Percentiles rank a stretch among this genome's conserved stretches.
These are phyloP conservation scores for Gymnopilus dilepis DNA, from an alignment of 768 basidiomycete species.

Conservation along the genomic window DNA sequence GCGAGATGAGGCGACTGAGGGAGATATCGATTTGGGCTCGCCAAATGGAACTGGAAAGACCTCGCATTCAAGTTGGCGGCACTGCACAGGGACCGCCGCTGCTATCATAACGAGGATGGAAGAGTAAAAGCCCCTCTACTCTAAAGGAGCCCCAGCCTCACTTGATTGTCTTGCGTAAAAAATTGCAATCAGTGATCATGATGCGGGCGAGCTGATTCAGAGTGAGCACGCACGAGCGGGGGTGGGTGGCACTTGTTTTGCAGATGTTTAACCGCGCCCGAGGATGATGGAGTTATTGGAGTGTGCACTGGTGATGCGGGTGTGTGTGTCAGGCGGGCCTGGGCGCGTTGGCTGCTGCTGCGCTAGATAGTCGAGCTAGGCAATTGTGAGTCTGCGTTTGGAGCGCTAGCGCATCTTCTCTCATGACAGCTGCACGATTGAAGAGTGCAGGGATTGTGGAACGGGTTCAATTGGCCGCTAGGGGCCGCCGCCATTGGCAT, in stretches of 20 bases:
- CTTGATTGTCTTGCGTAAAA: neutral
- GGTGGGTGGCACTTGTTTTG: neutral
- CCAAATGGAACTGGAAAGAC: conserved; percentile 7
- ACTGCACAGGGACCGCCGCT: neutral
- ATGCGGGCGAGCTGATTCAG: too few relatives aligned
- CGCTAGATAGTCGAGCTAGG: too few relatives aligned
- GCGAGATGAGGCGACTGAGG: conserved; percentile 1
- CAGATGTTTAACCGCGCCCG: neutral
- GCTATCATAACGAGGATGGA: neutral
- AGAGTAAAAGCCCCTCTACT: neutral
- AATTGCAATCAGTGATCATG: neutral
- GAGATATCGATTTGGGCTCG: neutral
- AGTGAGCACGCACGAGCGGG: neutral
- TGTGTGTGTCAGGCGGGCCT: too few relatives aligned
- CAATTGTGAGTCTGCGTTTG: too few relatives aligned
- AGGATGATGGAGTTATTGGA: neutral
- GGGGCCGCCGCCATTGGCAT: neutral
- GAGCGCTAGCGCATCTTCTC: too few relatives aligned
- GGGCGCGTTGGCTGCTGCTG: too few relatives aligned
- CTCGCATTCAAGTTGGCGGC: too few relatives aligned
- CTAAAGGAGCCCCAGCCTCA: neutral
- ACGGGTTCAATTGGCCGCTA: neutral
- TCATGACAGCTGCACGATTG: too few relatives aligned
- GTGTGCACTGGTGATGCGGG: too few relatives aligned
- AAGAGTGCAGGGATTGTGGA: neutral